A percentile compares a stretch with the other conserved stretches of the same genome.
Conservation (phyloP, 441 rosid species). For the Erodium trifolium region DNA sequence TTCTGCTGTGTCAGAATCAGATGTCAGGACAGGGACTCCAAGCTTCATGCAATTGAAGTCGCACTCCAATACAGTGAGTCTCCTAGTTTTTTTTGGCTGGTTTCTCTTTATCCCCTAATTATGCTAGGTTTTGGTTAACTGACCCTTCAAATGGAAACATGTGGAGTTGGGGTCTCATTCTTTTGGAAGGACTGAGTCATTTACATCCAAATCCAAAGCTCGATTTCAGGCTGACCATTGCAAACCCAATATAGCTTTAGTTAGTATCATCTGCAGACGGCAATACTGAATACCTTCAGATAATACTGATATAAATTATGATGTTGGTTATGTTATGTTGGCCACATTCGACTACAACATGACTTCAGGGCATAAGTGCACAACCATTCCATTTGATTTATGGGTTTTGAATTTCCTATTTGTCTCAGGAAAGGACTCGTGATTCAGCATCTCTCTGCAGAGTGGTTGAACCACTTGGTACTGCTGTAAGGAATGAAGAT, state of each 20-base stretch:
- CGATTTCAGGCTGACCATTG: background rate
- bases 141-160: background rate
- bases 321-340: background rate
- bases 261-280: background rate
- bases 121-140: background rate
- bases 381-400: background rate
- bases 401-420: background rate
- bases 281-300: background rate
- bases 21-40: constrained; percentile 38
- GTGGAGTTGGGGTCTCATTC: background rate
- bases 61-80: constrained; percentile 29
- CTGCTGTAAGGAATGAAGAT: constrained; percentile 30
- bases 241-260: background rate
- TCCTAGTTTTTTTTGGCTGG: constrained; percentile 6
- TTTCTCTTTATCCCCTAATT: too few species aligned
- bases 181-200: background rate
- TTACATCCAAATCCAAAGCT: background rate
- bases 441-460: constrained; percentile 26
- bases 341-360: background rate
- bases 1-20: constrained; percentile 95
- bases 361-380: background rate
- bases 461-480: constrained; percentile 30
- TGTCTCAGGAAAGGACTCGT: constrained; percentile 33
- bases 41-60: constrained; percentile 23
- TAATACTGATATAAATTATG: background rate